These are phyloP conservation scores for Phanerochaete carnosa DNA, from an alignment of 768 basidiomycete genomes.

Conservation along the genomic window DNA sequence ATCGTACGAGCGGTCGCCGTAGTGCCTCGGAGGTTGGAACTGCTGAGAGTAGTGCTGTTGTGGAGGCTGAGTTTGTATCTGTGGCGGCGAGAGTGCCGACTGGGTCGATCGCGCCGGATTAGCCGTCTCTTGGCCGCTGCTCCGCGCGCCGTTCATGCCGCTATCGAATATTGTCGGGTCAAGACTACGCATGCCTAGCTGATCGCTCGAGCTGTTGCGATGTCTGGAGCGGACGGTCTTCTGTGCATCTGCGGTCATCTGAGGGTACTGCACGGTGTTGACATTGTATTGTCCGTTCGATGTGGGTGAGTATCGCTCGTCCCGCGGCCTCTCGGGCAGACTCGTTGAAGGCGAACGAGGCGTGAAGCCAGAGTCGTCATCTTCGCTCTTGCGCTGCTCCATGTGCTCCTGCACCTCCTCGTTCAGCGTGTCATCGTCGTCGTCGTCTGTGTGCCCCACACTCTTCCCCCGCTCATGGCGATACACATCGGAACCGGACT, in stretches of 20 bases:
- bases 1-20: neutral
- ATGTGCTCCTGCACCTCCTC: slow-evolving; percentile 45
- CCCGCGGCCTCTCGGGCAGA: slow-evolving; percentile 47
- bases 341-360: slow-evolving; percentile 63
- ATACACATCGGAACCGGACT: slow-evolving; percentile 53
- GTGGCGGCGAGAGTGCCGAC: neutral
- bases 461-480: slow-evolving; percentile 31
- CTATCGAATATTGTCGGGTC: slow-evolving; percentile 56
- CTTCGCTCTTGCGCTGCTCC: slow-evolving; percentile 21
- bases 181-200: slow-evolving; percentile 56
- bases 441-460: slow-evolving; percentile 28
- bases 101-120: neutral
- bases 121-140: slow-evolving; percentile 6
- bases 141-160: slow-evolving; percentile 20
- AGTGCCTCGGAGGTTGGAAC: neutral
- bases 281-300: slow-evolving; percentile 20
- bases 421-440: slow-evolving; percentile 44
- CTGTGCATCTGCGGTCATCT: slow-evolving; percentile 25
- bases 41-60: neutral
- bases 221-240: slow-evolving; percentile 44
- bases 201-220: slow-evolving; percentile 58
- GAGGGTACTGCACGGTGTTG: slow-evolving; percentile 16
- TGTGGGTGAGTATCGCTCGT: slow-evolving; percentile 24
- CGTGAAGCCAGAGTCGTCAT: slow-evolving; percentile 41
- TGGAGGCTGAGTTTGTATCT: neutral